Conservation (phyloP, 2,329 filamentous ascomycete genomes). For the Pochonia chlamydosporia region DNA sequence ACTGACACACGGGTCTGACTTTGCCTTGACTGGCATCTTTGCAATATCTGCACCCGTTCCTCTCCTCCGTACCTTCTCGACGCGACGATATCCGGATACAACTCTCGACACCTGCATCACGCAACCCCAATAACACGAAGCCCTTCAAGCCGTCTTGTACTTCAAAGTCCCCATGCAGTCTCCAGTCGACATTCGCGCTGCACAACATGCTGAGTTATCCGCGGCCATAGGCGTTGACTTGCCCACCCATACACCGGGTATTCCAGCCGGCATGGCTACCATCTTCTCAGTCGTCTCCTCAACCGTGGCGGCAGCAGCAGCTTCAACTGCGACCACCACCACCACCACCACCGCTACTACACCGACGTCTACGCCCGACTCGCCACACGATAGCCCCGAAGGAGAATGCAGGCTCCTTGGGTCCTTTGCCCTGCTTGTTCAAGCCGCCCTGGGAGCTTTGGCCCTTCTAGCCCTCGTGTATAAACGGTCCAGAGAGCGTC, state of each 20-base stretch:
- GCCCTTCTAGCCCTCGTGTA: constrained; percentile 83
- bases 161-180: constrained; percentile 8
- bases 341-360: too few species aligned
- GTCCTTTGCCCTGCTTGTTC: constrained; percentile 84
- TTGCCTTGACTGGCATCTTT: not conserved
- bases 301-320: constrained; percentile 18
- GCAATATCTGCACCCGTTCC: not conserved
- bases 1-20: not conserved
- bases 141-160: too few species aligned
- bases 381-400: constrained; percentile 38
- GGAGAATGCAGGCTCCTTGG: constrained; percentile 86
- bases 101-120: too few species aligned
- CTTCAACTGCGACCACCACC: constrained; percentile 21
- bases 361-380: constrained; percentile 18
- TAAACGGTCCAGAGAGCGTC: constrained; percentile 88
- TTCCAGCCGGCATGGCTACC: constrained; percentile 9
- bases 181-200: constrained; percentile 1
- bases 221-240: constrained; percentile 11
- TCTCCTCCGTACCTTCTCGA: not conserved
- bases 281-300: constrained; percentile 10
- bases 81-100: not conserved
- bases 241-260: constrained; percentile 8
- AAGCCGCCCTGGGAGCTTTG: constrained; percentile 76
- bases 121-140: too few species aligned
- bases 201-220: constrained; percentile 1